These are phyloP conservation scores for Microbotryum saponariae DNA, from an alignment of 1,284 basidiomycete species.

Conservation along the genomic window DNA sequence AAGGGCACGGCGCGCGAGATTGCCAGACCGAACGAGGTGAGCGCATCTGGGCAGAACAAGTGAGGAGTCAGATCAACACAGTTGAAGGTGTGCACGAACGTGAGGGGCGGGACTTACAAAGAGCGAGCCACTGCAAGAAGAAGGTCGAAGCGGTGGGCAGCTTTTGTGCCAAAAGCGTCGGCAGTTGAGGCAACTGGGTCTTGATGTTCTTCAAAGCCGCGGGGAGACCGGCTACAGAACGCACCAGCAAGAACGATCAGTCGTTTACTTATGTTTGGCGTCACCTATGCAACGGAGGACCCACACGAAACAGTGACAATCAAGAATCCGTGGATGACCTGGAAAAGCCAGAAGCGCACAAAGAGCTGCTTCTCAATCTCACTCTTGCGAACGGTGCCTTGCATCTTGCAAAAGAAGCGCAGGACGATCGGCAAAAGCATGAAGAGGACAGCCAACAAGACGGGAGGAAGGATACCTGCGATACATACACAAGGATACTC, in stretches of 20 bases:
- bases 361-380: no score
- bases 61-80: not conserved
- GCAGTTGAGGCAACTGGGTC: not conserved
- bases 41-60: not conserved
- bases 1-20: no score
- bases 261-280: no score
- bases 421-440: conserved; percentile 79
- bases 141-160: no score
- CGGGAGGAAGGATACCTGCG: conserved; percentile 62
- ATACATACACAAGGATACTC: no score
- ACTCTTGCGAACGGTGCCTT: conserved; percentile 33
- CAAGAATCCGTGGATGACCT: no score
- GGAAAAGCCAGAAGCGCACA: no score
- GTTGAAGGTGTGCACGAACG: no score
- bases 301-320: no score
- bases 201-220: no score
- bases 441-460: conserved; percentile 76
- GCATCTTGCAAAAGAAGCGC: conserved; percentile 28
- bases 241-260: no score
- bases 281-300: no score
- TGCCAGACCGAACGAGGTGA: not conserved
- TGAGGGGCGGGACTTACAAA: not conserved
- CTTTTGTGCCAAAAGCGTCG: not conserved
- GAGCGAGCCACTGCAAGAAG: not conserved
- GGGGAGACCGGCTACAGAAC: not conserved